Percentiles rank a stretch among this genome's conserved stretches.
Conservation (phyloP, 2,329 filamentous ascomycete genomes). For the Lomentospora prolificans region DNA sequence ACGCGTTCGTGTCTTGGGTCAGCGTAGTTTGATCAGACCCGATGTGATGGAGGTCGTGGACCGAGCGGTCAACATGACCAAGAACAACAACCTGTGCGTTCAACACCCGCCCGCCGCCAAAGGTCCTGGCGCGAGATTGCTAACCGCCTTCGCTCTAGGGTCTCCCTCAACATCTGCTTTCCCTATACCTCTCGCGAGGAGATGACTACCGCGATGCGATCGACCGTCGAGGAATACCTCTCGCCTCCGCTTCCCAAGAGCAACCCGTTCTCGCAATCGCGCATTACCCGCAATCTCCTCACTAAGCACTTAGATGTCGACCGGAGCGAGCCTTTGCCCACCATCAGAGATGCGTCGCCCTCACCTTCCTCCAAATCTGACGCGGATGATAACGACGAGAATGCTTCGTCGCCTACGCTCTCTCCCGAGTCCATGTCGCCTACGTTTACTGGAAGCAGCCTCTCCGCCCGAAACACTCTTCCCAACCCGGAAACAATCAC, state of each 20-base stretch:
- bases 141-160: slow-evolving; percentile 22
- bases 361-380: slow-evolving; percentile 35
- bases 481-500: slow-evolving; percentile 82
- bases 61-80: slow-evolving; percentile 75
- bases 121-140: too few relatives aligned
- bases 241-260: slow-evolving; percentile 51
- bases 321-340: slow-evolving; percentile 33
- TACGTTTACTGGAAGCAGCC: slow-evolving; percentile 18
- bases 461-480: slow-evolving; percentile 28
- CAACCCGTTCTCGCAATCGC: slow-evolving; percentile 75
- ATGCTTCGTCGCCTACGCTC: slow-evolving; percentile 52
- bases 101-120: too few relatives aligned
- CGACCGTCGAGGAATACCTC: slow-evolving; percentile 80
- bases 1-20: slow-evolving; percentile 73
- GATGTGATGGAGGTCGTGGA: slow-evolving; percentile 88
- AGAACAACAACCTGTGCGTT: slow-evolving; percentile 78
- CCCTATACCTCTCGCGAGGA: slow-evolving; percentile 95
- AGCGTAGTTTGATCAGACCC: slow-evolving; percentile 70
- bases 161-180: slow-evolving; percentile 84
- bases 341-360: slow-evolving; percentile 39
- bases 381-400: slow-evolving; percentile 39
- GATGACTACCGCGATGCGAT: slow-evolving; percentile 80
- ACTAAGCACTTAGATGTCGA: slow-evolving; percentile 45
- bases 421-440: slow-evolving; percentile 43
- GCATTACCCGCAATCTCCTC: slow-evolving; percentile 78